A percentile compares a stretch with the other conserved stretches of the same genome.
phyloP scores from a whole-genome alignment of 139 green algal species.

The Pedinophyceae sp. region DNA sequence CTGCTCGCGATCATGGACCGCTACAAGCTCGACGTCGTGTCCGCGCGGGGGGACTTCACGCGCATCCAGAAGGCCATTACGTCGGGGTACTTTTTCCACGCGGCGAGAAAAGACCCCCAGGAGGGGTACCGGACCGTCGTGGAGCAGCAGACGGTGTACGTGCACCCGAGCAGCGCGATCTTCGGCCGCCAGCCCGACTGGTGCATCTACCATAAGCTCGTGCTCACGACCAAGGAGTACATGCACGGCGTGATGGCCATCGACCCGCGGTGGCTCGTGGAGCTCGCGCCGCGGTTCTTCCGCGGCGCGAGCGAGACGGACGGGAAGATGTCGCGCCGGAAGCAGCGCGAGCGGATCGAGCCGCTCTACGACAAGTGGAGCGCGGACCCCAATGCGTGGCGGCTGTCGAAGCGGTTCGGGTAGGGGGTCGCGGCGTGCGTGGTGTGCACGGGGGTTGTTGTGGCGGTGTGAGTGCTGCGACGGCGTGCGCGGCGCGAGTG shows the following conservation, averaged over 20 bases:
- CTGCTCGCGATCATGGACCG: conserved; percentile 96
- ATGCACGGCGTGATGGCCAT: conserved; percentile 59
- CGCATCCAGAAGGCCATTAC: conserved; percentile 57
- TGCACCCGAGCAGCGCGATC: conserved; percentile 75
- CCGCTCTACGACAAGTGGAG: conserved; percentile 72
- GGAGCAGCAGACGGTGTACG: conserved; percentile 84
- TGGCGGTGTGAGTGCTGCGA: too few relatives aligned
- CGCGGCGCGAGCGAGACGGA: conserved; percentile 45
- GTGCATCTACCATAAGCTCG: conserved; percentile 68
- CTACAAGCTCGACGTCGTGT: conserved; percentile 94
- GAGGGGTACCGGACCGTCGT: conserved; percentile 64
- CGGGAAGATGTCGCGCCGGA: conserved; percentile 76
- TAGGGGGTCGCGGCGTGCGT: too few relatives aligned
- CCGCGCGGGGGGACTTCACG: conserved; percentile 68
- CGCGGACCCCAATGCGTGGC: conserved; percentile 71
- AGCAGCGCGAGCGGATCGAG: conserved; percentile 88
- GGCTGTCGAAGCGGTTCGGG: conserved; percentile 45
- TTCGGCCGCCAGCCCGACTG: conserved; percentile 87
- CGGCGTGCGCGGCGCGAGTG: too few relatives aligned
- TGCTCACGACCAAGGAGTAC: conserved; percentile 38
- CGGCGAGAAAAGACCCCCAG: conserved; percentile 60
- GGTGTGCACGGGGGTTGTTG: too few relatives aligned
- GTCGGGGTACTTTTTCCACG: conserved; percentile 45
- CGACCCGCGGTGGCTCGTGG: conserved; percentile 91
- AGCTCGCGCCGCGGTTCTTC: conserved; percentile 96